Evolutionary conservation across 495 filamentous ascomycete genomes (phyloP).

Genomic region (Cercophora samala): DNA sequence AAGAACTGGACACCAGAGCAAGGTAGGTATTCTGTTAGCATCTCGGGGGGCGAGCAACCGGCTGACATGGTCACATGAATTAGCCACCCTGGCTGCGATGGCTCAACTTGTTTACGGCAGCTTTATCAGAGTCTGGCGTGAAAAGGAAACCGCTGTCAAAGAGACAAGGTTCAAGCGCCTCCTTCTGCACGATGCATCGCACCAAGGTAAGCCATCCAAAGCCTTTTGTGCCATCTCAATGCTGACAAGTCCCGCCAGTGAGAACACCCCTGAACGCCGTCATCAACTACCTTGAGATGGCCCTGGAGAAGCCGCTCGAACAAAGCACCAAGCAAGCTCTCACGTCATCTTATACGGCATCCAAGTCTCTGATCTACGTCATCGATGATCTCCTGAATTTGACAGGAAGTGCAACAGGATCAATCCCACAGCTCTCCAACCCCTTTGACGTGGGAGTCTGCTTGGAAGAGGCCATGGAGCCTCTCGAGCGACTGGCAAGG

Average conservation of each 20-base stretch:
- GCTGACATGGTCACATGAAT: constrained; percentile 16
- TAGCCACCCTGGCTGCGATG: constrained; percentile 70
- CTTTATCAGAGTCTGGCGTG: constrained; percentile 76
- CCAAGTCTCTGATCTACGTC: constrained; percentile 84
- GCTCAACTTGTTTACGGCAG: constrained; percentile 75
- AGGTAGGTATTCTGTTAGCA: constrained; percentile 10
- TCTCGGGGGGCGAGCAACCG: background rate
- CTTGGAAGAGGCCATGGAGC: constrained; percentile 63
- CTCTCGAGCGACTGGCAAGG: constrained; percentile 62
- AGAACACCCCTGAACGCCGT: constrained; percentile 83
- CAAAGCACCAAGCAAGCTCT: constrained; percentile 72
- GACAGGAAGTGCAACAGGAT: constrained; percentile 73
- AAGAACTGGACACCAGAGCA: constrained; percentile 62
- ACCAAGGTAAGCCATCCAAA: constrained; percentile 34
- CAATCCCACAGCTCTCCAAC: constrained; percentile 66
- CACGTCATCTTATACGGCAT: constrained; percentile 77
- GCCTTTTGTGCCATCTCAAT: background rate
- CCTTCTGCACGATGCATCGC: constrained; percentile 76
- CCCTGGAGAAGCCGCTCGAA: constrained; percentile 71
- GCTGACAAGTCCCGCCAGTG: constrained; percentile 49
- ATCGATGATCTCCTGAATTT: constrained; percentile 85
- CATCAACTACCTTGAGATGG: constrained; percentile 86
- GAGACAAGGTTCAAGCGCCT: constrained; percentile 68
- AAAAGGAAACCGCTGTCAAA: constrained; percentile 57
- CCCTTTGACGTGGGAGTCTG: constrained; percentile 63